Percentiles rank a stretch among this genome's conserved stretches.
These are phyloP conservation scores for Apium graveolens DNA, from an alignment of 129 eudicot genomes.

Conservation along the genomic window DNA sequence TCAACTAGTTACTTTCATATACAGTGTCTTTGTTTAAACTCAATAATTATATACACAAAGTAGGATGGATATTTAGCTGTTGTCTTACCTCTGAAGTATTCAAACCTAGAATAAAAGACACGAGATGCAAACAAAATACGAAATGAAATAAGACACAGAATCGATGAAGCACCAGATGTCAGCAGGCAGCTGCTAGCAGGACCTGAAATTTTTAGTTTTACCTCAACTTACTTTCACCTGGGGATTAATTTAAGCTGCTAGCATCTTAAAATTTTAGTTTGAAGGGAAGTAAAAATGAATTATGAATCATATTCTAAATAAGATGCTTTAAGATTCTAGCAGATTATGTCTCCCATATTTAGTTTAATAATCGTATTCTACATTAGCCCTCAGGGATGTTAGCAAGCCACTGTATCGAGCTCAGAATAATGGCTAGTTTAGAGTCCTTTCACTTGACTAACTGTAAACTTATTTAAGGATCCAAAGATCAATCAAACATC, in stretches of 20 bases:
- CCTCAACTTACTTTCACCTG: too few relatives aligned
- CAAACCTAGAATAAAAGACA: not conserved
- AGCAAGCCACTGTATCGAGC: slow-evolving; percentile 67
- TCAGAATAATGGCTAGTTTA: slow-evolving; percentile 68
- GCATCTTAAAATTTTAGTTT: not conserved
- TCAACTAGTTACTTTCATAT: too few relatives aligned
- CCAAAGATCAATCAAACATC: slow-evolving; percentile 17
- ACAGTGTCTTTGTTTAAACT: too few relatives aligned
- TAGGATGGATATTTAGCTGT: not conserved
- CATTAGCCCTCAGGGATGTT: slow-evolving; percentile 12
- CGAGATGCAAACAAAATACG: not conserved
- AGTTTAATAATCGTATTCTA: too few relatives aligned
- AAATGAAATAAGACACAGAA: not conserved
- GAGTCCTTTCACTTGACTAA: slow-evolving; percentile 42
- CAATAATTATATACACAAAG: too few relatives aligned
- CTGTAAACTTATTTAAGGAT: slow-evolving; percentile 35
- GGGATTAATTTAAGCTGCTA: too few relatives aligned
- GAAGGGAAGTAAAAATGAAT: not conserved
- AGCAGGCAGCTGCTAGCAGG: not conserved
- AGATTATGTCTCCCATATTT: not conserved
- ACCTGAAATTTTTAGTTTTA: not conserved
- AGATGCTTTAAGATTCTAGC: not conserved
- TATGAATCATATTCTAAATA: too few relatives aligned
- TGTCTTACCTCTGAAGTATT: not conserved
- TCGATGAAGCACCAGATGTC: not conserved